phyloP scores from a whole-genome alignment of 2,329 filamentous ascomycete species.

The Helicocarpus griseus region DNA sequence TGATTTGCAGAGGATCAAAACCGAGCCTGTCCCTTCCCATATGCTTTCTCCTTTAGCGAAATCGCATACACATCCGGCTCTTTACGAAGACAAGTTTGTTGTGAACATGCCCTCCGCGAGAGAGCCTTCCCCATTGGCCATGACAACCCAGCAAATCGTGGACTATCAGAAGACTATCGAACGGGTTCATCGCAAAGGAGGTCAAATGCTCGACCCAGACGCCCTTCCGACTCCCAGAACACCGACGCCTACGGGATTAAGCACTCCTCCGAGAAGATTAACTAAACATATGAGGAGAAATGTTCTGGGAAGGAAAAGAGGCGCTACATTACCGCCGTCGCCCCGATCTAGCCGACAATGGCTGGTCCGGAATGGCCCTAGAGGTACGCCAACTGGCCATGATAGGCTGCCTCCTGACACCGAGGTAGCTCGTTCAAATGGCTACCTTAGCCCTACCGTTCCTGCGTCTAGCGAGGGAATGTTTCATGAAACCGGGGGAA shows the following conservation, averaged over 20 bases:
- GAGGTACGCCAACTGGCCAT: neutral
- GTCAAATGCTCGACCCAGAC: conserved; percentile 23
- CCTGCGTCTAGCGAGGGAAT: neutral
- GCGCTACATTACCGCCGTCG: conserved; percentile 5
- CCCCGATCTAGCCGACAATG: neutral
- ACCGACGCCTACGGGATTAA: conserved; percentile 21
- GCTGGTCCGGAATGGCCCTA: neutral
- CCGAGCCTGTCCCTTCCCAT: neutral
- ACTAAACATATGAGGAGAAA: conserved; percentile 7
- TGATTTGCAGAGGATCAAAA: neutral
- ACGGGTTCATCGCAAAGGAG: conserved; percentile 20
- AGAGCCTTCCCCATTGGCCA: conserved; percentile 31
- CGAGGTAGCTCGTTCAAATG: neutral
- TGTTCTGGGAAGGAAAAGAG: neutral
- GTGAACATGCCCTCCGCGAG: conserved; percentile 35
- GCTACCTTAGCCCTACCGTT: neutral
- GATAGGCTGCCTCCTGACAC: neutral
- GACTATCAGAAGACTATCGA: conserved; percentile 32
- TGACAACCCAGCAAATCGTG: conserved; percentile 30
- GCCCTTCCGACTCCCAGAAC: conserved; percentile 24
- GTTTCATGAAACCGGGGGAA: conserved; percentile 6
- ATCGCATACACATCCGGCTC: conserved; percentile 22
- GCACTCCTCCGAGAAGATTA: conserved; percentile 18
- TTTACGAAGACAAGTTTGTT: conserved; percentile 34
- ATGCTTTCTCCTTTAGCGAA: conserved; percentile 23